A percentile compares a stretch with the other conserved stretches of the same genome.
phyloP scores from a whole-genome alignment of 2,329 filamentous ascomycete species.

The Thielaviopsis musarum region DNA sequence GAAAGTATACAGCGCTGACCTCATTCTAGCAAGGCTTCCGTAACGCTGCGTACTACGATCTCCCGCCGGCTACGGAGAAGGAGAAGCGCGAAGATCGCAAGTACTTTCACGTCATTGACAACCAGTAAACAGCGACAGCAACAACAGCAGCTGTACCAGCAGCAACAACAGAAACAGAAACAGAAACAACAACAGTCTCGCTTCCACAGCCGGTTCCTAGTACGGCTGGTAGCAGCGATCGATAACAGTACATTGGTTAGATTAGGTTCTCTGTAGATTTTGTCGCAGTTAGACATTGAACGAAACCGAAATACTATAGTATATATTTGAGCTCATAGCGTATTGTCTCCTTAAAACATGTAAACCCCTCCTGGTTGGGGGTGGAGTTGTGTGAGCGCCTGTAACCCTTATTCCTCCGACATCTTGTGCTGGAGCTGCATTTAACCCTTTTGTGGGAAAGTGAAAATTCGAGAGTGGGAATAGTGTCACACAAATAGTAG shows the following conservation, averaged over 20 bases:
- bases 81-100: conserved; percentile 93
- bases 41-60: conserved; percentile 74
- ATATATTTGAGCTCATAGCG: neutral
- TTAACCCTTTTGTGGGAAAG: neutral
- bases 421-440: neutral
- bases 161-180: neutral
- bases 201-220: neutral
- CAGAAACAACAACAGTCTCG: neutral
- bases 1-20: conserved; percentile 18
- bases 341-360: neutral
- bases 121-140: conserved; percentile 42
- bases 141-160: neutral
- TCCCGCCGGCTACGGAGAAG: conserved; percentile 85
- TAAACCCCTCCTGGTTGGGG: no score
- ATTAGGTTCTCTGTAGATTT: neutral
- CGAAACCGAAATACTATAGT: conserved; percentile 1
- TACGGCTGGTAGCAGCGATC: conserved; percentile 1
- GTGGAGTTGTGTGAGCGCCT: neutral
- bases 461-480: neutral
- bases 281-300: conserved; percentile 7
- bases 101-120: conserved; percentile 85
- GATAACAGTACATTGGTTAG: conserved; percentile 7
- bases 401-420: neutral
- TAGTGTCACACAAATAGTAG: neutral
- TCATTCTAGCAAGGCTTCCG: conserved; percentile 65